A percentile compares a stretch with the other conserved stretches of the same genome.
phyloP scores from a whole-genome alignment of 1,139 yeast genomes.

The Zygoascus sp. region DNA sequence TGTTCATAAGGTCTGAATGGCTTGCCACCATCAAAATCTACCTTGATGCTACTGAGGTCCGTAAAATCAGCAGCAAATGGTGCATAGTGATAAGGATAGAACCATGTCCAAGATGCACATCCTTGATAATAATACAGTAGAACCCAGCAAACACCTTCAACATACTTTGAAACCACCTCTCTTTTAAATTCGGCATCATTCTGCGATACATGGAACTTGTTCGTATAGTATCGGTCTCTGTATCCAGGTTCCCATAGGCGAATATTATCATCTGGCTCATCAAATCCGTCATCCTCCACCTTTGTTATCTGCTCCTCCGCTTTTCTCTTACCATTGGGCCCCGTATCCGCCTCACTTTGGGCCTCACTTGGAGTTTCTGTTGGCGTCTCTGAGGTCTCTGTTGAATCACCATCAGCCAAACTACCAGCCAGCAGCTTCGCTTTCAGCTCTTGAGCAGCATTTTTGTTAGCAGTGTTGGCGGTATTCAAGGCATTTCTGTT shows the following conservation, averaged over 20 bases:
- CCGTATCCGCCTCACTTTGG: constrained; percentile 16
- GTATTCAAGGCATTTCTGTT: constrained; percentile 62
- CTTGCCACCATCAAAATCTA: constrained; percentile 61
- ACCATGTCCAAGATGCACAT: constrained; percentile 99
- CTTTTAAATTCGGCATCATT: constrained; percentile 58
- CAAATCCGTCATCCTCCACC: constrained; percentile 29
- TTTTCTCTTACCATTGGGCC: constrained; percentile 18
- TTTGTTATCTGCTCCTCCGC: constrained; percentile 15
- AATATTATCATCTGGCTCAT: constrained; percentile 48
- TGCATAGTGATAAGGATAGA: constrained; percentile 94
- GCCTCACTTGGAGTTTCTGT: constrained; percentile 12
- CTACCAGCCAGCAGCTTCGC: constrained; percentile 32
- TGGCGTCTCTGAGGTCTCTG: constrained; percentile 19
- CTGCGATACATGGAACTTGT: constrained; percentile 60
- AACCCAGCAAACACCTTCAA: constrained; percentile 97
- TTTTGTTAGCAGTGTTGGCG: constrained; percentile 70
- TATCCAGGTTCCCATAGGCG: constrained; percentile 86
- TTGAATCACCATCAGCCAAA: constrained; percentile 16
- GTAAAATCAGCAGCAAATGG: constrained; percentile 91
- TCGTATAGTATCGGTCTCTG: constrained; percentile 69
- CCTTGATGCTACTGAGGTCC: constrained; percentile 53
- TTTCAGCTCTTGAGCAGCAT: constrained; percentile 64
- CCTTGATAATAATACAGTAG: constrained; percentile 92
- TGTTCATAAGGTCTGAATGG: constrained; percentile 96
- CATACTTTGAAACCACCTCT: constrained; percentile 64